phyloP scores from a whole-genome alignment of 495 filamentous ascomycete species.

The Aspergillus coremiiformis region DNA sequence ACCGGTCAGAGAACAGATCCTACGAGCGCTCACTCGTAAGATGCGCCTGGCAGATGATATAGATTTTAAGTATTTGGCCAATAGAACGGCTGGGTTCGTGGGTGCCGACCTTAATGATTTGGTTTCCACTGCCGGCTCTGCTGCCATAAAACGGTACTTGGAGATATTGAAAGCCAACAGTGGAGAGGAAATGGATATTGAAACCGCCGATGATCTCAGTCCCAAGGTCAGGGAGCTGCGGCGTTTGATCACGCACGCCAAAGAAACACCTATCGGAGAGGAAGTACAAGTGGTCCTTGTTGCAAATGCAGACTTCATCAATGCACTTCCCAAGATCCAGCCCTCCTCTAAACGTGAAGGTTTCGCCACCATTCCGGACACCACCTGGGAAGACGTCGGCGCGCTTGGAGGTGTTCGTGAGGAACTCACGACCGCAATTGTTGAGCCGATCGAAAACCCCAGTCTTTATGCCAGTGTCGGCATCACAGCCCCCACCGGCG shows the following conservation, averaged over 20 bases:
- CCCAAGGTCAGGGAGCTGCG: slow-evolving; percentile 43
- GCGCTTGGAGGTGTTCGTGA: slow-evolving; percentile 73
- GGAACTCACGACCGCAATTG: slow-evolving; percentile 78
- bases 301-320: slow-evolving; percentile 60
- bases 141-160: slow-evolving; percentile 55
- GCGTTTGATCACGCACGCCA: slow-evolving; percentile 48
- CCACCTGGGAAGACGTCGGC: slow-evolving; percentile 89
- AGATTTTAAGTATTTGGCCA: slow-evolving; percentile 72
- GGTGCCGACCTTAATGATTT: slow-evolving; percentile 87
- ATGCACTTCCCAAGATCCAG: slow-evolving; percentile 76
- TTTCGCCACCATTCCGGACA: slow-evolving; percentile 95
- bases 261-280: slow-evolving; percentile 40
- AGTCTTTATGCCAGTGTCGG: slow-evolving; percentile 74
- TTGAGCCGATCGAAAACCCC: slow-evolving; percentile 83
- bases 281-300: slow-evolving; percentile 41
- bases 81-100: slow-evolving; percentile 87
- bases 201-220: slow-evolving; percentile 31
- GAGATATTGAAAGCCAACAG: slow-evolving; percentile 44
- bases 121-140: slow-evolving; percentile 64
- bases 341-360: slow-evolving; percentile 93
- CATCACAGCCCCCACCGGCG: slow-evolving; percentile 81
- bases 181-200: slow-evolving; percentile 48
- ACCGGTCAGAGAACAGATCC: slow-evolving; percentile 70
- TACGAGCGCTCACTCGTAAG: slow-evolving; percentile 67
- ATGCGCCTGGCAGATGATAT: slow-evolving; percentile 63